phyloP scores from a whole-genome alignment of 345 rosid species.

The Corymbia maculata region DNA sequence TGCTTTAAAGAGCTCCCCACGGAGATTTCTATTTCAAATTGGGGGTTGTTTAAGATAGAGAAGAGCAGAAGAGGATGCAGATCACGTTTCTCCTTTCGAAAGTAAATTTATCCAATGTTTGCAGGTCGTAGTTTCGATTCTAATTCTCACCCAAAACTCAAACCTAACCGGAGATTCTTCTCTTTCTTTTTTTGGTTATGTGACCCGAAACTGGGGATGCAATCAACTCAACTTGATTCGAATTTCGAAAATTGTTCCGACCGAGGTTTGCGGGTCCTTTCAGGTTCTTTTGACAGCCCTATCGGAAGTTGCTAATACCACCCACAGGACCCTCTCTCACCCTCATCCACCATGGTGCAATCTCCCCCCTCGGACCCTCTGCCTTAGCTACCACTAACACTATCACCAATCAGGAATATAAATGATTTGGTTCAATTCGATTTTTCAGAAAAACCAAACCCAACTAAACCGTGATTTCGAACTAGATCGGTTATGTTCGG shows the following conservation, averaged over 20 bases:
- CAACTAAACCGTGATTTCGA: too few species aligned
- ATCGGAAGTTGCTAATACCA: neutral
- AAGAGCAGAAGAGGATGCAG: neutral
- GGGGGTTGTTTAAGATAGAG: neutral
- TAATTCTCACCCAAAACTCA: neutral
- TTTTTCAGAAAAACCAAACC: too few species aligned
- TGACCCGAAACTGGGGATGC: neutral
- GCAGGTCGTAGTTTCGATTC: accelerated
- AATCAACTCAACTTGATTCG: neutral
- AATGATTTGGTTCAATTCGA: too few species aligned
- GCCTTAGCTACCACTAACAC: neutral
- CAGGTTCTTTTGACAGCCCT: neutral
- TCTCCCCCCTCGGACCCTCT: neutral
- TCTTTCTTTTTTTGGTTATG: neutral
- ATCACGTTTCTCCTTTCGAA: neutral
- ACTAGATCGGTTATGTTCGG: too few species aligned
- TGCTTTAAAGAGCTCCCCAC: neutral
- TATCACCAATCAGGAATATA: too few species aligned
- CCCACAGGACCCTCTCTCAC: neutral
- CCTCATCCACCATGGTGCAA: accelerated
- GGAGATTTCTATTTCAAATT: neutral
- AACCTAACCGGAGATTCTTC: neutral
- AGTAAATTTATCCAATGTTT: neutral
- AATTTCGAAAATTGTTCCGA: neutral
- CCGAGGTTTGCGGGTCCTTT: neutral